Evolutionary conservation across 2,329 filamentous ascomycete genomes (phyloP), one percentile per base, ranked within the genome.

Genomic region (Paraphaeosphaeria sporulosa): DNA sequence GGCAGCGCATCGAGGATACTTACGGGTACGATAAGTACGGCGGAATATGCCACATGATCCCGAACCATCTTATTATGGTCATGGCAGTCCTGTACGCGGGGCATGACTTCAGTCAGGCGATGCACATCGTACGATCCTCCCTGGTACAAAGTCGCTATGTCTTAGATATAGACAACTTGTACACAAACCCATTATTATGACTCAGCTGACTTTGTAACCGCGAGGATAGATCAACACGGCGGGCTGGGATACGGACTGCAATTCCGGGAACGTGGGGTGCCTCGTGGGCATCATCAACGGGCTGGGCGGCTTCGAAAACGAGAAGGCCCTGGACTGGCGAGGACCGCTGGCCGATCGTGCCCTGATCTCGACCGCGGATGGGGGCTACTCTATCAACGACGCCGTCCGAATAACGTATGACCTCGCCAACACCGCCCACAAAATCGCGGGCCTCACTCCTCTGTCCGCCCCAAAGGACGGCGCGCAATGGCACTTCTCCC

Each of bases 181-280:
- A 30, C 8, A 4, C 8, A 30, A 8, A 4, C 27, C 27, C 27
- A 30, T 8, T 30, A 8, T 30, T 30, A 30, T 30, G 27, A 30
- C 27, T 8, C 8, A 4, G 8, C 27, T 30, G 27, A 30, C 27
- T 30, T 30, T 8, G 27, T 30, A 8, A 30, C 27, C 27, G 27
- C 27, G 27, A 8, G 27, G 4, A 30, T 30, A 30, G 27, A 57
- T 61, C 48, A 61, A 61, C 30, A 61, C 58, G 12, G 42, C 43
- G 10, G 58, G 58, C 70, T 79, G 77, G 76, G 77, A 79, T 61
- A 79, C 77, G 1, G 76, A 79, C 58, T 79, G 76, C 64, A 79
- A 79, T 49, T 75, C 76, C 3, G 77, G 77, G 1, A 79, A 79
- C 46, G 58, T 79, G 10, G 77, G 69, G 1, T 79, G 77, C 36